Evolutionary conservation across 352 stramenopile species (phyloP).

Genomic region (Globisporangium viniferum): DNA sequence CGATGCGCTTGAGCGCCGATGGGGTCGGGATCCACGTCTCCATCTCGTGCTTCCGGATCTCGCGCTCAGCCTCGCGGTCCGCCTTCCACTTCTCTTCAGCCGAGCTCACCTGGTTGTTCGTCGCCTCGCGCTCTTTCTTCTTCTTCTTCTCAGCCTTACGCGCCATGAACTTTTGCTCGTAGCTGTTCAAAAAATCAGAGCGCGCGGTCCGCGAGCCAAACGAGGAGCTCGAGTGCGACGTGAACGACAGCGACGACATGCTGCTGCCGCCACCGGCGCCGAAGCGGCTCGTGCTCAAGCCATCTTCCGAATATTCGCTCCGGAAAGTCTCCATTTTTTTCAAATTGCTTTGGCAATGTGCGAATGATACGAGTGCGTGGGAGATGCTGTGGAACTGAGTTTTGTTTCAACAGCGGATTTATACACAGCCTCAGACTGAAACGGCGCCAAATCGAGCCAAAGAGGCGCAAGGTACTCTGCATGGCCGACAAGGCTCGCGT

Average conservation of each 20-base stretch:
- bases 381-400: background rate
- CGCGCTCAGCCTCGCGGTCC: constrained; percentile 49
- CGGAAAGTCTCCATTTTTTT: constrained; percentile 26
- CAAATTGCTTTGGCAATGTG: background rate
- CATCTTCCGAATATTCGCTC: constrained; percentile 41
- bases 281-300: constrained; percentile 27
- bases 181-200: constrained; percentile 50
- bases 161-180: constrained; percentile 53
- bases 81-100: constrained; percentile 42
- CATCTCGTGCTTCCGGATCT: constrained; percentile 46
- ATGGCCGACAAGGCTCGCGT: too few relatives aligned
- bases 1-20: constrained; percentile 30
- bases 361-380: background rate
- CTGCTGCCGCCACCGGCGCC: constrained; percentile 18
- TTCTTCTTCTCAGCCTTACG: constrained; percentile 55
- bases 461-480: background rate
- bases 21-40: constrained; percentile 44
- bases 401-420: background rate
- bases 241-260: constrained; percentile 38
- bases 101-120: constrained; percentile 38
- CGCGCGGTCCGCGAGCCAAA: constrained; percentile 36
- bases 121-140: constrained; percentile 35
- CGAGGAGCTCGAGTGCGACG: constrained; percentile 26
- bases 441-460: background rate
- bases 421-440: background rate